Evolutionary conservation across 2,329 filamentous ascomycete genomes (phyloP).

Genomic region (Pseudogymnoascus sp.): DNA sequence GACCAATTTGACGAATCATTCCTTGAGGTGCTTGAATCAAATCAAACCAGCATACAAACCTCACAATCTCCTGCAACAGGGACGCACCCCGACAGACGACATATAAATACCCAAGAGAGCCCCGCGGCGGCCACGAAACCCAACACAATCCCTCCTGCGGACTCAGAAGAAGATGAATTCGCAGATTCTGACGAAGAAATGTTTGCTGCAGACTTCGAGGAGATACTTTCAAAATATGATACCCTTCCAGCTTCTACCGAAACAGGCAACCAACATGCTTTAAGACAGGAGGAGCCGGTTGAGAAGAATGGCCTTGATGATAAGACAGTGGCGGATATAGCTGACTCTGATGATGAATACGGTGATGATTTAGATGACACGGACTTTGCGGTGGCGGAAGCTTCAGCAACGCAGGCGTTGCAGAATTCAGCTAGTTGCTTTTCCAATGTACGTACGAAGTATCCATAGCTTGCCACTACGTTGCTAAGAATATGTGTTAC

Average conservation of each 20-base stretch:
- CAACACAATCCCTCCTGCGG: background rate
- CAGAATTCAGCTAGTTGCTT: conserved; percentile 28
- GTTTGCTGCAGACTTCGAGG: conserved; percentile 49
- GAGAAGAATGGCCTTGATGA: conserved; percentile 18
- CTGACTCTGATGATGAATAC: conserved; percentile 63
- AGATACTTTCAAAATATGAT: conserved; percentile 48
- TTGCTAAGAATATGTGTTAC: conserved; percentile 51
- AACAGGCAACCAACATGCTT: conserved; percentile 12
- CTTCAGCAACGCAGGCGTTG: conserved; percentile 61
- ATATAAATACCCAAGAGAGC: background rate
- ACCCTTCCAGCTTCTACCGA: conserved; percentile 22
- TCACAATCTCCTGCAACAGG: conserved; percentile 7
- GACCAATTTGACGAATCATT: conserved; percentile 34
- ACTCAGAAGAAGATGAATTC: conserved; percentile 47
- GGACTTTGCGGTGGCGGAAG: conserved; percentile 71
- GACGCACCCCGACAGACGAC: background rate
- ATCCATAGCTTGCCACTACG: conserved; percentile 24
- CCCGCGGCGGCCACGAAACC: background rate
- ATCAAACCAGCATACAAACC: conserved; percentile 20
- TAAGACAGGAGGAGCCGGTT: conserved; percentile 10
- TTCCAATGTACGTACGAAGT: conserved; percentile 45
- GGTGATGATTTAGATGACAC: conserved; percentile 54
- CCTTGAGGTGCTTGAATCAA: conserved; percentile 46
- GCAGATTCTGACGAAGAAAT: conserved; percentile 58
- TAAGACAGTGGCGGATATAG: conserved; percentile 32